Evolutionary conservation across 129 eudicot species (phyloP), one percentile per base, ranked within the genome.

Genomic region (Flaveria brownii): DNA sequence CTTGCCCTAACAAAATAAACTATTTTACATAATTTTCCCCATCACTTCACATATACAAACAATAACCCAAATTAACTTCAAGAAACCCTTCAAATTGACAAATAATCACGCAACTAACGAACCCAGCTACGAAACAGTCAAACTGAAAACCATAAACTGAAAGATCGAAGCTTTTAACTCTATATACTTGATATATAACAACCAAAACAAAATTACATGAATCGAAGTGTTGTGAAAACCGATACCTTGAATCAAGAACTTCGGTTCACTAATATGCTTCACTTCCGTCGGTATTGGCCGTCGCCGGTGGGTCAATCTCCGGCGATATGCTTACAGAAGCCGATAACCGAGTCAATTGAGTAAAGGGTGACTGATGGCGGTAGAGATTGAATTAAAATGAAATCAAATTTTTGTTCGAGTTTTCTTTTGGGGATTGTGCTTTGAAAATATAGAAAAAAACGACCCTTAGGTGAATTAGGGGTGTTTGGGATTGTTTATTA

Each of bases 161-260:
- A 68, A 68, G 73, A 68, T 43, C 36, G 1, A 68, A 68, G 26
- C 56, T 68, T 30, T 4, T 67, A 18, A 8, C 1, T 39, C 15
- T 18, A 57, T 36, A 5, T 2, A 52, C 1, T 67, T 67, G 30
- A 18, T 2, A 9, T 41, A 42, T 20, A 41, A 1, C 9, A 68
- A 42, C 72, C 25, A 9, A 15, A 68, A 42, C 56, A 68, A 68
- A 43, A 43, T 22, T 23, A 47, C 14, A 69, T 6, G 18, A 69
- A 22, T 47, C 41, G 13, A 26, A 45, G 39, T 45, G 39, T 5
- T 4, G 59, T 12, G 28, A 69, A 50, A 46, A 69, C 1, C 8
- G 52, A 47, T 69, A 69, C 74, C 74, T 69, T 20, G 41, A 69
- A 69, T 46, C 39, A 46, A 46, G 41, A 69, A 69, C 41, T 14